Evolutionary conservation across 2,329 filamentous ascomycete genomes (phyloP), one percentile per base, ranked within the genome.

Genomic region (Talaromyces pinophilus): DNA sequence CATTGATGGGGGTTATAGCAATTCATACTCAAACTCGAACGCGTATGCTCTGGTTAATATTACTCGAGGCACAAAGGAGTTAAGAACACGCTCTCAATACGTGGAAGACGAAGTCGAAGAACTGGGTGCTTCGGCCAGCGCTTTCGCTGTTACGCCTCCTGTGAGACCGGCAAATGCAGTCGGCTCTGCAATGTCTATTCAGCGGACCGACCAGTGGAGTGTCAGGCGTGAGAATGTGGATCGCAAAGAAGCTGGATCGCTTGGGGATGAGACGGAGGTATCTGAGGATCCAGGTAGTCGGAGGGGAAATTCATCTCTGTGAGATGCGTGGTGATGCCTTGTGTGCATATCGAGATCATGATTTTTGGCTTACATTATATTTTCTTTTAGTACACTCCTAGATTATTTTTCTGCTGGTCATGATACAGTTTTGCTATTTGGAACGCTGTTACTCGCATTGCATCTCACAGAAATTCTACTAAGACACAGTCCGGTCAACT

Each of bases 41-140:
- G 5, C 55, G 38, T 59, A 59, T 44, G 55, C 55, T 8, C n/a
- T 59, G 19, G 19, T 44, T 28, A 59, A 35, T 30, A 59, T 59
- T 5, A 59, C 55, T 28, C n/a, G 55, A 59, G 55, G 55, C 35
- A 44, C 35, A 59, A 59, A 59, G 35, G 55, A 59, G 19, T 59
- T 35, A 30, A 59, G 19, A 15, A 42, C 19, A 38, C 55, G 55
- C 19, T 59, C n/a, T 19, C 55, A 59, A 44, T 42, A 19, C 19
- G 5, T 22, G 35, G 55, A 59, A 44, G 55, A 59, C 28, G 55
- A 59, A 19, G 19, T 25, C 13, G 55, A 59, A 22, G 55, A 22
- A 28, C 55, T 59, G 55, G 55, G 55, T 25, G 28, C 55, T 44
- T 59, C 19, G 35, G 55, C 55, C 15, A 59, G 55, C 22, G 55